These are phyloP conservation scores for Xylariaceae sp. DNA, from an alignment of 2,329 filamentous ascomycete genomes.

Conservation along the genomic window DNA sequence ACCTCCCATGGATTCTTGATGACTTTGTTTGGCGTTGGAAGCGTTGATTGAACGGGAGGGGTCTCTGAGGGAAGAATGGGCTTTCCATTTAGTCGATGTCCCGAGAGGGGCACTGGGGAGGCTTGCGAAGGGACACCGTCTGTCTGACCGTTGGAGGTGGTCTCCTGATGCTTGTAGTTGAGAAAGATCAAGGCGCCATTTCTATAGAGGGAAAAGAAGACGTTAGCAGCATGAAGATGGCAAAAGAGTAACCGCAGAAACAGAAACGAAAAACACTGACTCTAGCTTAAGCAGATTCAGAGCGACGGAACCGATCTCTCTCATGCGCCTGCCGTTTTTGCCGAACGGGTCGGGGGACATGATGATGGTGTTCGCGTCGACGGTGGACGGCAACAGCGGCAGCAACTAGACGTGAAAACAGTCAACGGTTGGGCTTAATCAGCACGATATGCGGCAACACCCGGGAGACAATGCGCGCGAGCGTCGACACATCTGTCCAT, in stretches of 20 bases:
- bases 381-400: conserved; percentile 54
- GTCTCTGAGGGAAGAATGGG: conserved; percentile 65
- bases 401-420: conserved; percentile 42
- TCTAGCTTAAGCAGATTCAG: conserved; percentile 56
- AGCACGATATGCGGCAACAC: neutral
- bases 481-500: neutral
- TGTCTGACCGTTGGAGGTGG: conserved; percentile 35
- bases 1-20: conserved; percentile 92
- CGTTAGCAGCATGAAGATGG: conserved; percentile 18
- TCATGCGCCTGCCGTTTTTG: conserved; percentile 53
- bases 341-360: conserved; percentile 57
- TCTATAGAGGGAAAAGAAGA: conserved; percentile 37
- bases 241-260: neutral
- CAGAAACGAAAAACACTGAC: conserved; percentile 32
- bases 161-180: conserved; percentile 60
- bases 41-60: conserved; percentile 55
- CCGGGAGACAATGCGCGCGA: neutral
- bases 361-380: conserved; percentile 55
- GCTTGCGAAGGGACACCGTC: conserved; percentile 33
- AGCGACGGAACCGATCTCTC: conserved; percentile 51
- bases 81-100: conserved; percentile 71
- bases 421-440: neutral
- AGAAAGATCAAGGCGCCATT: conserved; percentile 92
- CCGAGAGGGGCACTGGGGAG: conserved; percentile 38
- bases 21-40: conserved; percentile 50